Base-by-base conservation (phyloP, 352 stramenopile genomes). In the Globisporangium abappressorium region DNA sequence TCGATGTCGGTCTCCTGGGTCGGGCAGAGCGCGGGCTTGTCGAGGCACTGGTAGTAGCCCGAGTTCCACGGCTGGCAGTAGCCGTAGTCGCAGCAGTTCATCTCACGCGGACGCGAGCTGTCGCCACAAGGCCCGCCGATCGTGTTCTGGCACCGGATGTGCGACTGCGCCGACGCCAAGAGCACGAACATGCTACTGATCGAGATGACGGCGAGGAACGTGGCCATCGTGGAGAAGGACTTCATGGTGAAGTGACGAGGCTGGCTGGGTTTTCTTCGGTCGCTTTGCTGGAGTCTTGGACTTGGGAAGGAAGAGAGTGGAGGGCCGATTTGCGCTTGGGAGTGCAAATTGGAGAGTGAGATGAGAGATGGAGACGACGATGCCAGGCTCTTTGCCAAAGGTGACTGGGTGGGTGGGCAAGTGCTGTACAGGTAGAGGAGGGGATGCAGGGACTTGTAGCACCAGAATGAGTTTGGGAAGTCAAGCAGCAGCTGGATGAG, bases 51-150 rank as follows among this genome's bases (percentile, higher is more conserved):
- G 71, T 90, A 89, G 76, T 89, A 89, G 6, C 70, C 65, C 2
- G 68, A 67, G 67, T 88, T 87, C 77, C 82, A 89, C 54, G 82
- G 82, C 72, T 88, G 80, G 69, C 82, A 90, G 71, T 86, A 90
- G 30, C 72, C 72, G 24, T 72, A 69, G 63, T 82, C 71, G 28
- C 72, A 79, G 62, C 80, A 89, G 53, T 77, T 78, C 43, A 62
- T 67, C 55, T 79, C 75, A 11, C 71, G 65, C 6, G 68, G 26
- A 2, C 66, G 72, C 57, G 57, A 33, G n/a, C 8, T 71, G 65
- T 80, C 77, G 26, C 77, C 80, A 46, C 80, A 87, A 2, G 63
- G 33, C 0, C 72, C 78, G 57, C 72, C 71, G 68, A 87, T 78
- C 46, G 73, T 81, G 64, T 64, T 77, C 47, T 87, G 79, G 66